Base-by-base conservation (phyloP, 768 basidiomycete species). In the Trametes meyenii region DNA sequence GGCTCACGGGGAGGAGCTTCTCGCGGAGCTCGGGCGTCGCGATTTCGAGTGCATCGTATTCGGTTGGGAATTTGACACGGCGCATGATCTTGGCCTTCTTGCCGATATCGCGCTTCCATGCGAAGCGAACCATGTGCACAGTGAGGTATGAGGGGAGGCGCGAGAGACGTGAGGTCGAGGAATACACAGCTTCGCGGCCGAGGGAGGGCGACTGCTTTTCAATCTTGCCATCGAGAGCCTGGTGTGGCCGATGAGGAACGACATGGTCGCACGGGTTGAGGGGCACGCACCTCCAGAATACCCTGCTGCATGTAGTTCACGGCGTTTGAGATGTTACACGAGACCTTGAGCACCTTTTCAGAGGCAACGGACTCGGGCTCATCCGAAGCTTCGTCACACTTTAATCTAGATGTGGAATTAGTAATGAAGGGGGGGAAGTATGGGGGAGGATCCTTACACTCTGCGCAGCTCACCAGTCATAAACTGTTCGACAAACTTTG, bases 81-180 rank as follows among this genome's bases (percentile, higher is more conserved):
- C 90, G 90, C 96, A 99, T 94, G 72, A 98, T 96, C 77, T 99
- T 98, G 1, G 96, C 87, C 71, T 98, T 98, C 79, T 89, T 94
- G 53, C 75, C 76, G 61, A 97, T 95, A 66, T 98, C 97, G 39
- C 84, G 80, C 61, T 93, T 80, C 97, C 97, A 99, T 57, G 88
- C 89, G 73, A 98, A 99, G 49, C 97, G 90, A 13, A 96, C 95
- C 90, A 98, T 92, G 68, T 98, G 94, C 4, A 98, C 85, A 5
- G 89, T 87, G 21, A 97, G 82, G 69, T 92, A 96, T 5, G 85
- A 74, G 0, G 97, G 97, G 13, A 98, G 78, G 21, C 96, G 84
- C 12, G 92, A 85, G 51, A 99, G 70, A 10, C 94, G 87, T 3
- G 91, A 89, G 39, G 84, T 86, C 69, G 92, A 88, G 21, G 80